Base-by-base conservation (phyloP, 805 yeast species). In the Suhomyces tanzawaensis region DNA sequence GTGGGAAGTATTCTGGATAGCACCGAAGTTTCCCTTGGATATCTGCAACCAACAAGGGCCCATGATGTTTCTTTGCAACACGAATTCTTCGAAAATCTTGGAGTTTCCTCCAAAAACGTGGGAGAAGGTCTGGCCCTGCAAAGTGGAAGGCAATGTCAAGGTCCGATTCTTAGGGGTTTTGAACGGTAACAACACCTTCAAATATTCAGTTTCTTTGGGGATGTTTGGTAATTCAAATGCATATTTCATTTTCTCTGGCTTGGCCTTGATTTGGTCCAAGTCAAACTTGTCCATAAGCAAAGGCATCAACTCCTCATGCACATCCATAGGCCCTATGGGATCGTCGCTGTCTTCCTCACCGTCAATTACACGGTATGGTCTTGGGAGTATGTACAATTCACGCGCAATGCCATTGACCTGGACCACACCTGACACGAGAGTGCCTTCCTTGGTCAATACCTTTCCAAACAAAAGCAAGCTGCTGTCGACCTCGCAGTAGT, bases 21-120 rank as follows among this genome's bases (percentile, higher is more conserved):
- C 58, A 17, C 59, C 56, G 49, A 85, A 83, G 44, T 82, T 80
- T 34, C 82, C 83, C 35, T 76, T 72, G 29, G 72, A 68, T 36
- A 93, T 71, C 34, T 84, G 84, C 36, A 93, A 67, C 99, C 99
- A 93, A 58, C 98, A 89, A 3, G 99, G 99, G 7, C 99, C 99
- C 96, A 88, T 90, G 31, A 93, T 73, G 49, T 83, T 81, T 49
- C 85, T 73, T 58, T 82, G 87, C 18, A 90, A 52, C 8, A 88
- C 93, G 60, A 93, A 88, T 9, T 86, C 73, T 66, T 93, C 99
- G 58, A 93, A 89, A 17, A 86, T 68, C 39, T 74, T 73, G 3
- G 93, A 60, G 42, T 71, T 77, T 3, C 86, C 71, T 34, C 98
- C 98, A 64, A 89, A 88, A 2, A 88, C 86, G 40, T 77, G 83